Percentiles rank a stretch among this genome's conserved stretches.
These are phyloP conservation scores for Coriolopsis trogii DNA, from an alignment of 1,284 basidiomycete genomes.

Conservation along the genomic window DNA sequence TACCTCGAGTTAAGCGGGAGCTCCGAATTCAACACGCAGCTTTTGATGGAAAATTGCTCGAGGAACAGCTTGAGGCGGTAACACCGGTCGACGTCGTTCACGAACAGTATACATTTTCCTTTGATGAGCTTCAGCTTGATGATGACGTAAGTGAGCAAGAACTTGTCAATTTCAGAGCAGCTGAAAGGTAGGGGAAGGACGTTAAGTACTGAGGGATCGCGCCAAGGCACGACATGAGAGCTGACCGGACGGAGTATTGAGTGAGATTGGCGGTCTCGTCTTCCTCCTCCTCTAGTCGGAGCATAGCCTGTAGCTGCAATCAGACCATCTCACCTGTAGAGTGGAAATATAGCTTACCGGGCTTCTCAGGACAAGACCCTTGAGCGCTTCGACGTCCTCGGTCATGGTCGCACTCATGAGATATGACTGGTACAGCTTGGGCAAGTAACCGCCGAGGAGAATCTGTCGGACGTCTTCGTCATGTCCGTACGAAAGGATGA, in stretches of 20 bases:
- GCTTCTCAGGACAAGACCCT: constrained; percentile 85
- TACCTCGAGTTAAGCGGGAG: constrained; percentile 93
- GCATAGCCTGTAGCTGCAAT: constrained; percentile 60
- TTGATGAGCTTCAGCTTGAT: constrained; percentile 93
- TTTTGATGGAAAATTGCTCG: constrained; percentile 97
- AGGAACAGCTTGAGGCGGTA: constrained; percentile 97
- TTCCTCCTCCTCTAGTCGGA: constrained; percentile 85
- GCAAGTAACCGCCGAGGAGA: constrained; percentile 76
- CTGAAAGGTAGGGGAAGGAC: constrained; percentile 38
- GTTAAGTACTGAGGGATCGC: not conserved
- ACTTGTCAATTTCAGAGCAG: constrained; percentile 94
- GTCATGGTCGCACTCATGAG: constrained; percentile 99
- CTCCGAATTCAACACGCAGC: constrained; percentile 96
- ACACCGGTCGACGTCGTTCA: constrained; percentile 94
- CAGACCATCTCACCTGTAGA: too few relatives aligned
- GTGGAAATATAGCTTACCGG: constrained; percentile 84
- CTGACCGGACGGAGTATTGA: constrained; percentile 83
- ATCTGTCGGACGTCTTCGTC: constrained; percentile 90
- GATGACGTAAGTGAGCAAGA: constrained; percentile 92
- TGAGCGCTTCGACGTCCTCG: constrained; percentile 90
- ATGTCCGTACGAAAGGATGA: constrained; percentile 97
- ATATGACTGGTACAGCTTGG: constrained; percentile 92
- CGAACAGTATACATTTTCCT: constrained; percentile 97
- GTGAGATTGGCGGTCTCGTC: constrained; percentile 81
- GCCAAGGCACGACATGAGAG: not conserved